Evolutionary conservation across 2,329 filamentous ascomycete species (phyloP).

Genomic region (Cephalotrichum gorgonifer): DNA sequence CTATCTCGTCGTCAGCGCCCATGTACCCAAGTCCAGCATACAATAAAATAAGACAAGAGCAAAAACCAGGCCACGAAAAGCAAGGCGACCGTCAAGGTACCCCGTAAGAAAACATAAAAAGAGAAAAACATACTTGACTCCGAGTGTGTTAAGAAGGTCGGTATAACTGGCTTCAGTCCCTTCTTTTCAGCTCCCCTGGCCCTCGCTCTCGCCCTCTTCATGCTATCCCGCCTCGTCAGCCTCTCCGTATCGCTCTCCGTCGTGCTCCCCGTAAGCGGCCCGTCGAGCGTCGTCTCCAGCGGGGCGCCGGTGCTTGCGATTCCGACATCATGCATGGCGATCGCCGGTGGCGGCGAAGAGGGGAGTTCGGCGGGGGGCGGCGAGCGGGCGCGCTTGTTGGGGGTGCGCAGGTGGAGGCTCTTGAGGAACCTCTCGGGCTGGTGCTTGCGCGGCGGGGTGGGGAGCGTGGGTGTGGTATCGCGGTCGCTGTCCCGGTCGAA

Average conservation of each 20-base stretch:
- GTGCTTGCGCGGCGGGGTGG: constrained; percentile 6
- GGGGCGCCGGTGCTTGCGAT: neutral
- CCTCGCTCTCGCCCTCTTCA: neutral
- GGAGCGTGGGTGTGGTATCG: constrained; percentile 5
- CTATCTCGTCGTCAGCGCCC: constrained; percentile 21
- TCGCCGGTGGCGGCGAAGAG: neutral
- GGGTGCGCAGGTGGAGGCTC: constrained; percentile 31
- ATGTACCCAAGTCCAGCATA: neutral
- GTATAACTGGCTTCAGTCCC: constrained; percentile 17
- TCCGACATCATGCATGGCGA: neutral
- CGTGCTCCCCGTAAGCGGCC: neutral
- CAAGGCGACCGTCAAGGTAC: no score
- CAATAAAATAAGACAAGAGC: neutral
- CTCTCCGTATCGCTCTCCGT: neutral
- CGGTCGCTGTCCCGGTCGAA: constrained; percentile 7
- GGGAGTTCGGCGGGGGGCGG: constrained; percentile 19
- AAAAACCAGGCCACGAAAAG: no score
- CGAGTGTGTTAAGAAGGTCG: constrained; percentile 26
- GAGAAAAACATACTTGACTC: constrained; percentile 19
- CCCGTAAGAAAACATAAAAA: neutral
- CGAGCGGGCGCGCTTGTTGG: constrained; percentile 37
- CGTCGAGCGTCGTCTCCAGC: neutral
- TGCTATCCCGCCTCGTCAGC: neutral
- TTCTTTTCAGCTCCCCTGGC: constrained; percentile 1
- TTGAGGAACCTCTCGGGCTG: constrained; percentile 3